Base-by-base conservation (phyloP, 164 flowering plant species). In the Stephania japonica region DNA sequence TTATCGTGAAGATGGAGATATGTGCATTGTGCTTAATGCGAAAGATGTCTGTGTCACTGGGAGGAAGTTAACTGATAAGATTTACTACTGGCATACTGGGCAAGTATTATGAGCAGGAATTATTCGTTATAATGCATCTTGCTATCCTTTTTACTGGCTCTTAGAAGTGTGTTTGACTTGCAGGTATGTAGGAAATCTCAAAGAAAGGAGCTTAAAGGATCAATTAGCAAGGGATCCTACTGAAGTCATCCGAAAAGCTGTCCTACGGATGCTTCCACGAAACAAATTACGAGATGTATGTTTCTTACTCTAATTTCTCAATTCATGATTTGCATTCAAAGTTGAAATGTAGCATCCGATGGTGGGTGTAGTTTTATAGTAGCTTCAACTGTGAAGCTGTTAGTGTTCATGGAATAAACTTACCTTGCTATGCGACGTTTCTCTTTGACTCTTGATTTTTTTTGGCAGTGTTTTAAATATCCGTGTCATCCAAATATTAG, bases 81-180 rank as follows among this genome's bases (percentile, higher is more conserved):
- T 87, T 49, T 94, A 90, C 63, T 77, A 75, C 23, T 92, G 97
- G 98, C 98, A 94, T 80, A 94, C 98, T 12, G 98, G 98, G 98
- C 76, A 87, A 91, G 91, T 87, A 68, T 72, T 73, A 43, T 72
- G 50, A 56, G 25, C 47, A 47, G 53, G 53, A 41, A 73, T 21
- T 18, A 7, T 59, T 32, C 32, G 27, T 42, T 38, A 16, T 32
- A 6, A 3, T 69, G 59, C 65, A 59, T 74, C 42, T 59, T n/a
- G 13, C 38, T 74, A 56, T 44, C 23, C 27, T 26, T 71, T 69
- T 61, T 16, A 49, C 56, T 76, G 18, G 64, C 43, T 21, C 1
- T 42, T 74, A 47, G 44, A 74, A 68, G 64, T 63, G 7, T 78
- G 6, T 71, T 75, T 79, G 62, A 27, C 64, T 38, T 80, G 53